Base-by-base conservation (phyloP, 2,329 filamentous ascomycete genomes). In the Aquanectria penicillioides region DNA sequence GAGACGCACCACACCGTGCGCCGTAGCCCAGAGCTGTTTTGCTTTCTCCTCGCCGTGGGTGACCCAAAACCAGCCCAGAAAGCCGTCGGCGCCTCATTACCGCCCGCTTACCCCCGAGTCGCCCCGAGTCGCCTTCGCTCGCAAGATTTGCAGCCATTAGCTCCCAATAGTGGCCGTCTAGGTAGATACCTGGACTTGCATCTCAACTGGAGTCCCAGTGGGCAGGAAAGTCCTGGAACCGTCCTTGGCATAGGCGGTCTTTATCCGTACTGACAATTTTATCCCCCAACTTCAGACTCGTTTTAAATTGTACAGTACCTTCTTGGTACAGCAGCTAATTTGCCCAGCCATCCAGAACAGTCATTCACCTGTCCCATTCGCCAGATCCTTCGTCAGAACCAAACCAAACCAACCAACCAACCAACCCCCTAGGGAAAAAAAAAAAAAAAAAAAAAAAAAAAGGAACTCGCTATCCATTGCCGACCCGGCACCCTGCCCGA, bases 141-240 rank as follows among this genome's bases (percentile, higher is more conserved):
- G 40, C 25, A 40, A 47, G 52, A 60, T 56, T 40, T 60, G 52
- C 57, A 47, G 46, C 23, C 28, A 40, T 47, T 60, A 57, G 57
- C 47, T 50, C 37, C 38, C 22, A 49, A 41, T 59, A 59, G 40
- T 25, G 43, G 51, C 43, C 23, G 25, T 55, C 43, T 38, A 25
- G 37, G 50, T 23, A 46, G 37, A 56, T 23, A 46, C 41, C 28
- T n/a, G 28, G 28, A 48, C 20, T 41, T 47, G 48, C 55, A 48
- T 58, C 18, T 15, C 13, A 38, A 13, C 33, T 10, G 20, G 31
- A 28, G 20, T 49, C 23, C 15, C 22, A 23, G 23, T 20, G 49
- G 22, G 31, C 15, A 41, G 37, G 38, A 52, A 34, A 20, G 33
- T 34, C 37, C 48, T 23, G 34, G 20, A 33, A 34, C 36, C 23